Conservation (phyloP, 495 filamentous ascomycete species). For the Chlorociboria aeruginascens region DNA sequence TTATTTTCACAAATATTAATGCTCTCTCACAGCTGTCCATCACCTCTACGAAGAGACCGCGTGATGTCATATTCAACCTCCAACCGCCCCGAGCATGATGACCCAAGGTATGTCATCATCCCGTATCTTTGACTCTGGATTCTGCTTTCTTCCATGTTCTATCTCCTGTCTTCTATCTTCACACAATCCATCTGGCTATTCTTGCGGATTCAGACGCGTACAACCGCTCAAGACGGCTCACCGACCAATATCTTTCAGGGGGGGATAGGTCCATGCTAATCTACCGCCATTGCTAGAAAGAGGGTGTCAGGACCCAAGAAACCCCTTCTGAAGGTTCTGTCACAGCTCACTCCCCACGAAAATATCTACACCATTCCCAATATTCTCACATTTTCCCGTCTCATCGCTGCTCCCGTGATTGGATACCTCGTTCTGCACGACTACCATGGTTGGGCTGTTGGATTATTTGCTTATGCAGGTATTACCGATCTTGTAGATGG, state of each 20-base stretch:
- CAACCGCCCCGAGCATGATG: not conserved
- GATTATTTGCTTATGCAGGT: conserved; percentile 81
- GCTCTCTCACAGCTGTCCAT: not conserved
- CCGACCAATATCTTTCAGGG: not conserved
- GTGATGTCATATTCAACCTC: conserved; percentile 6
- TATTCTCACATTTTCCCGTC: conserved; percentile 74
- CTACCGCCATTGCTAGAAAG: not conserved
- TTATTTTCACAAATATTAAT: not conserved
- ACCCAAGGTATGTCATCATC: not conserved
- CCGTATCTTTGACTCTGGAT: not conserved
- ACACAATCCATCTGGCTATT: not conserved
- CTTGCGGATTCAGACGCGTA: not conserved
- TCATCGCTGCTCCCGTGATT: conserved; percentile 72
- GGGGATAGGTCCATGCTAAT: too few relatives aligned
- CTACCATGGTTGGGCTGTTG: conserved; percentile 63
- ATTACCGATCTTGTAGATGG: conserved; percentile 87
- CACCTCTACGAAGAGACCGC: not conserved
- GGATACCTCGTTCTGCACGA: conserved; percentile 84
- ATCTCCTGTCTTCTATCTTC: not conserved
- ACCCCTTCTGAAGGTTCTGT: conserved; percentile 14
- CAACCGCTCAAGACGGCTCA: not conserved
- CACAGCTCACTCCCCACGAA: conserved; percentile 43
- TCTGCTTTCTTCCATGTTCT: not conserved
- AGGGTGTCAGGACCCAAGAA: conserved; percentile 4
- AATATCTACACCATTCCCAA: conserved; percentile 97